A percentile compares a stretch with the other conserved stretches of the same genome.
phyloP scores from a whole-genome alignment of 805 yeast species.

The Saccharomycopsis sp. region DNA sequence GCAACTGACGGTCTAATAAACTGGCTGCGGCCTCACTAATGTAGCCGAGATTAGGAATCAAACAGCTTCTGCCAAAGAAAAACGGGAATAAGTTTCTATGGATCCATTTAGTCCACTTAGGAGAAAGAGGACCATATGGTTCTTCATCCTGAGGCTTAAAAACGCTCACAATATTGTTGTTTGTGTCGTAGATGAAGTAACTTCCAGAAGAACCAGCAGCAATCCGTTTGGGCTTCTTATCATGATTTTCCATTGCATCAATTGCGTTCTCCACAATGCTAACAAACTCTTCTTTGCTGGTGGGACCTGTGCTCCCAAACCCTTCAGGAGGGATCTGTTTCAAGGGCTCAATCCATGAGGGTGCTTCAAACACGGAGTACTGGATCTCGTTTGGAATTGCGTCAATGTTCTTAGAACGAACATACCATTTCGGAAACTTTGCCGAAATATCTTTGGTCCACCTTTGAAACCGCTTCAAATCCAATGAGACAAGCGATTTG shows the following conservation, averaged over 20 bases:
- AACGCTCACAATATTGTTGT: slow-evolving; percentile 43
- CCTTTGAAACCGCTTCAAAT: slow-evolving; percentile 7
- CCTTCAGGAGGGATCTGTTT: slow-evolving; percentile 27
- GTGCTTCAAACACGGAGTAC: slow-evolving; percentile 48
- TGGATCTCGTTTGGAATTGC: slow-evolving; percentile 38
- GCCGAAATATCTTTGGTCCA: slow-evolving; percentile 25
- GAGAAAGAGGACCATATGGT: slow-evolving; percentile 72
- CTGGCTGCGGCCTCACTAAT: slow-evolving; percentile 69
- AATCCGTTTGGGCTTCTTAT: slow-evolving; percentile 46
- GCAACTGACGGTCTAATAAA: slow-evolving; percentile 53
- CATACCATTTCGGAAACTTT: slow-evolving; percentile 27
- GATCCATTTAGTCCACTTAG: slow-evolving; percentile 76
- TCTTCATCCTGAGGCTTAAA: slow-evolving; percentile 79
- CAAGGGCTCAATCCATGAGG: slow-evolving; percentile 28
- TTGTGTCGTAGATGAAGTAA: slow-evolving; percentile 45
- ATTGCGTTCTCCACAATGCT: slow-evolving; percentile 37
- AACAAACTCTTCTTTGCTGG: slow-evolving; percentile 30
- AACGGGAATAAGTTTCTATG: slow-evolving; percentile 73
- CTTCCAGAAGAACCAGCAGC: slow-evolving; percentile 66
- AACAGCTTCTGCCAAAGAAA: slow-evolving; percentile 66
- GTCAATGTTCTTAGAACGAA: slow-evolving; percentile 18
- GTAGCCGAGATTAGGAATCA: slow-evolving; percentile 68
- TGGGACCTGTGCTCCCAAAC: slow-evolving; percentile 26
- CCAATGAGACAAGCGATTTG: slow-evolving; percentile 5
- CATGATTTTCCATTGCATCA: slow-evolving; percentile 38